A percentile compares a stretch with the other conserved stretches of the same genome.
Conservation (phyloP, 2,329 filamentous ascomycete genomes). For the Fusarium brevicatenulatum region DNA sequence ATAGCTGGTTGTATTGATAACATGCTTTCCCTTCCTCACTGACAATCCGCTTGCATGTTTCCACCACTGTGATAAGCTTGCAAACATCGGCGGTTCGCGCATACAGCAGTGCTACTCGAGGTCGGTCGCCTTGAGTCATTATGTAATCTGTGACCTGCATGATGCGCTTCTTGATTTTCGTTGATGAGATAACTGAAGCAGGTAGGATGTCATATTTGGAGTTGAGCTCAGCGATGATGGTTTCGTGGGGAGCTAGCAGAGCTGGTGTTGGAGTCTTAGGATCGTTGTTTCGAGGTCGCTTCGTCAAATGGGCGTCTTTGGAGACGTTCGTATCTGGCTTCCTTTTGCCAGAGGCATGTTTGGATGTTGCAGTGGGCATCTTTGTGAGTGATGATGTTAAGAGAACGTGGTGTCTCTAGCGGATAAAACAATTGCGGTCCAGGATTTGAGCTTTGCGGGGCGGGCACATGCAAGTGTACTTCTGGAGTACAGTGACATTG, state of each 20-base stretch:
- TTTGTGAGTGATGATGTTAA: constrained; percentile 13
- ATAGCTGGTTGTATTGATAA: constrained; percentile 68
- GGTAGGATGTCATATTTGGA: constrained; percentile 61
- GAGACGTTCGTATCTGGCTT: constrained; percentile 16
- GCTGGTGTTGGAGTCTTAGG: constrained; percentile 20
- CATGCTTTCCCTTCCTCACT: constrained; percentile 57
- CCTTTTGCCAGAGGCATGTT: constrained; percentile 31
- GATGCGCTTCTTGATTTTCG: constrained; percentile 67
- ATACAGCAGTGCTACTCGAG: constrained; percentile 59
- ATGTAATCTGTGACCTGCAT: constrained; percentile 58
- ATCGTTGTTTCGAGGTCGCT: constrained; percentile 5
- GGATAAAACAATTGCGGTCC: constrained; percentile 36
- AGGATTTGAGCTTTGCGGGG: constrained; percentile 31
- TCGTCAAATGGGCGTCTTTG: neutral
- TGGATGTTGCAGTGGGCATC: constrained; percentile 26
- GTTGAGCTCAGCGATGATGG: constrained; percentile 56
- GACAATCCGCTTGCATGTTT: constrained; percentile 71
- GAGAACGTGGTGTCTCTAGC: constrained; percentile 10
- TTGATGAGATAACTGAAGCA: constrained; percentile 67
- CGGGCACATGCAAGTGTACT: constrained; percentile 18
- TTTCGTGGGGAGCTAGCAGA: constrained; percentile 53
- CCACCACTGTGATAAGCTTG: constrained; percentile 75
- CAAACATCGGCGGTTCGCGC: constrained; percentile 62
- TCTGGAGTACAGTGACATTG: neutral
- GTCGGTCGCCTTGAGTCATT: constrained; percentile 38